These are phyloP conservation scores for Gremmenia infestans DNA, from an alignment of 2,329 filamentous ascomycete species.

Conservation along the genomic window DNA sequence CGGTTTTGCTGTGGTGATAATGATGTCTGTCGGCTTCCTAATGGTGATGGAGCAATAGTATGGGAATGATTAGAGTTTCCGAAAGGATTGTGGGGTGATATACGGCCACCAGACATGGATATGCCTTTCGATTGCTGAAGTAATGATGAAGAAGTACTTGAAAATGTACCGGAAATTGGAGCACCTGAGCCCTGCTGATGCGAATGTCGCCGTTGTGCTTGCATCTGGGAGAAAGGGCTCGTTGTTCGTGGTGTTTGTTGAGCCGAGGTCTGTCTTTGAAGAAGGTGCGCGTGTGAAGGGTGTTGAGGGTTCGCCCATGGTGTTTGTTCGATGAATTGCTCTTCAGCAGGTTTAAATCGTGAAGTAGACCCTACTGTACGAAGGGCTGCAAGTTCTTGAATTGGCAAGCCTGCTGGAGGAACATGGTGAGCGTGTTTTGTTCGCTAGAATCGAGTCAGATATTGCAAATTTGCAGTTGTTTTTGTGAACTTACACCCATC, in stretches of 20 bases:
- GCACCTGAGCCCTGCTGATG: constrained; percentile 31
- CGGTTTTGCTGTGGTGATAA: constrained; percentile 28
- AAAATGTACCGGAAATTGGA: constrained; percentile 32
- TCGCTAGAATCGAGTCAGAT: constrained; percentile 22
- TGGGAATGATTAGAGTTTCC: constrained; percentile 24
- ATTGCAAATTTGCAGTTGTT: neutral
- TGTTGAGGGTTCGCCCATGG: constrained; percentile 91
- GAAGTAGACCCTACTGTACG: constrained; percentile 29
- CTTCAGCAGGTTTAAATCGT: constrained; percentile 59
- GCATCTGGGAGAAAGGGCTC: constrained; percentile 30
- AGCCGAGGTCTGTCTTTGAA: constrained; percentile 37
- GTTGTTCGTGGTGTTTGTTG: constrained; percentile 35
- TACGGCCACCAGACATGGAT: constrained; percentile 21
- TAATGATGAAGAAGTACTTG: constrained; percentile 20
- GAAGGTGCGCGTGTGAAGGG: constrained; percentile 51
- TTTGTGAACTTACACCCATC: constrained; percentile 67
- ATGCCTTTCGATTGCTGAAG: constrained; percentile 25
- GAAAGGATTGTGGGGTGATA: constrained; percentile 31
- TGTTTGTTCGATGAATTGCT: constrained; percentile 83
- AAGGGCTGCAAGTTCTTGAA: constrained; percentile 31
- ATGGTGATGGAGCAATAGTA: constrained; percentile 28
- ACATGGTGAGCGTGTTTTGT: constrained; percentile 22
- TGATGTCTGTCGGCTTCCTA: constrained; percentile 30
- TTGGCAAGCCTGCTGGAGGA: constrained; percentile 21
- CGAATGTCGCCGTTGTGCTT: constrained; percentile 34